These are phyloP conservation scores for Fusarium pseudoanthophilum DNA, from an alignment of 2,329 filamentous ascomycete species.

Conservation along the genomic window DNA sequence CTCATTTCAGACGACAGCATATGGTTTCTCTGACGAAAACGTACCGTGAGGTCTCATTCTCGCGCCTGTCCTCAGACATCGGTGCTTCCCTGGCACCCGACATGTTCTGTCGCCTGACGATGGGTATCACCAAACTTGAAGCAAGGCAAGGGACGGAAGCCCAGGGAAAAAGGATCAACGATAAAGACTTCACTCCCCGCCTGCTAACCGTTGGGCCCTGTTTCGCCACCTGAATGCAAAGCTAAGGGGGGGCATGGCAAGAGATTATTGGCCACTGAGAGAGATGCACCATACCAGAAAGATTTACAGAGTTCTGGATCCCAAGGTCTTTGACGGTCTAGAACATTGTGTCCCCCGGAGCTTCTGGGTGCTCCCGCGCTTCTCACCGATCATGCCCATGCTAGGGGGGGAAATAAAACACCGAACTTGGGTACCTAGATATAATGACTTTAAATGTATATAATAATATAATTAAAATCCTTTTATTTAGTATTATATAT, in stretches of 20 bases:
- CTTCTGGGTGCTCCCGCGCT: not conserved
- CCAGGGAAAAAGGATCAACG: not conserved
- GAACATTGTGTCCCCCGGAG: not conserved
- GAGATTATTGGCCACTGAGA: not conserved
- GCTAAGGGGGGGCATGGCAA: not conserved
- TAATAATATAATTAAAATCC: too few relatives aligned
- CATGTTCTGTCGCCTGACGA: not conserved
- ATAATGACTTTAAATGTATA: too few relatives aligned
- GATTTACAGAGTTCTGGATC: not conserved
- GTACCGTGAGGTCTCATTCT: not conserved
- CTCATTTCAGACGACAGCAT: too few relatives aligned
- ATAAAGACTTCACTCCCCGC: not conserved
- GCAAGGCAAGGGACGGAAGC: not conserved
- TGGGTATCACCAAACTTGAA: not conserved
- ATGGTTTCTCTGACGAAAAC: not conserved
- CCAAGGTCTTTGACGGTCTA: not conserved
- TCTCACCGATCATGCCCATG: not conserved
- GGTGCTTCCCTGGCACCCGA: fast-evolving
- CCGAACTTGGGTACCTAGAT: too few relatives aligned
- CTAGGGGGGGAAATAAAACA: too few relatives aligned
- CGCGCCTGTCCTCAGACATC: not conserved
- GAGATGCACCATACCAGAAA: not conserved
- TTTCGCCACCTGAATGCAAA: not conserved
- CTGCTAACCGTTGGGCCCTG: not conserved
- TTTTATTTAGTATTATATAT: too few relatives aligned